A percentile compares a stretch with the other conserved stretches of the same genome.
These are phyloP conservation scores for Picea abies DNA, from an alignment of 83 land plant genomes.

Conservation along the genomic window DNA sequence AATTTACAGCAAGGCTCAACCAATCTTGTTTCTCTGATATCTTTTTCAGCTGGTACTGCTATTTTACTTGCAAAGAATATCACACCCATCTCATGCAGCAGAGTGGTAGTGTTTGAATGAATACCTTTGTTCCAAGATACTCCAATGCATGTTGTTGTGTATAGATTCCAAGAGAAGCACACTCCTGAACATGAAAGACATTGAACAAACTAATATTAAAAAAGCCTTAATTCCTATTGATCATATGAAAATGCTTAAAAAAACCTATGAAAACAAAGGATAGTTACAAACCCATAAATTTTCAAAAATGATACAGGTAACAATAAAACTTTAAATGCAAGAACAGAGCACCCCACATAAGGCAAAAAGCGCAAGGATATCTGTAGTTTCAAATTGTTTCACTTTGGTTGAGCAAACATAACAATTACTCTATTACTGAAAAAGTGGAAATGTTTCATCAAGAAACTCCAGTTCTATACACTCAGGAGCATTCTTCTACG, in stretches of 20 bases:
- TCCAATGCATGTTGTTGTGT: constrained; percentile 84
- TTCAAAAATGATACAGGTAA: not conserved
- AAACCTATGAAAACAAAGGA: not conserved
- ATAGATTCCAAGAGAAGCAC: constrained; percentile 54
- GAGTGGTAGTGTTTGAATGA: constrained; percentile 1
- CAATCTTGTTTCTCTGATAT: not conserved
- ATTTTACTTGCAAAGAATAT: not conserved
- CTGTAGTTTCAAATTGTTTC: not conserved
- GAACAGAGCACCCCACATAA: not conserved
- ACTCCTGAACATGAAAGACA: constrained; percentile 63
- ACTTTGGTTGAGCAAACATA: not conserved
- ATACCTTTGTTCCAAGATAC: constrained; percentile 77
- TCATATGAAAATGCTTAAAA: not conserved
- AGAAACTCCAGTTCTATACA: not conserved
- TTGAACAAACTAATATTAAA: not conserved
- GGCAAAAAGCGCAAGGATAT: not conserved
- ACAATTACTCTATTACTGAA: not conserved
- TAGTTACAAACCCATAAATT: not conserved
- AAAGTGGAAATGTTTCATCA: not conserved
- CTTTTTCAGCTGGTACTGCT: not conserved
- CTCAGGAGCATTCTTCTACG: not conserved
- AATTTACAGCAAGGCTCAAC: too few species aligned
- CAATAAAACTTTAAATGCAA: not conserved
- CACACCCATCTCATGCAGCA: not conserved
- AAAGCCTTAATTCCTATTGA: not conserved